These are phyloP conservation scores for Cercospora sp. DNA, from an alignment of 2,329 filamentous ascomycete genomes.

Conservation along the genomic window DNA sequence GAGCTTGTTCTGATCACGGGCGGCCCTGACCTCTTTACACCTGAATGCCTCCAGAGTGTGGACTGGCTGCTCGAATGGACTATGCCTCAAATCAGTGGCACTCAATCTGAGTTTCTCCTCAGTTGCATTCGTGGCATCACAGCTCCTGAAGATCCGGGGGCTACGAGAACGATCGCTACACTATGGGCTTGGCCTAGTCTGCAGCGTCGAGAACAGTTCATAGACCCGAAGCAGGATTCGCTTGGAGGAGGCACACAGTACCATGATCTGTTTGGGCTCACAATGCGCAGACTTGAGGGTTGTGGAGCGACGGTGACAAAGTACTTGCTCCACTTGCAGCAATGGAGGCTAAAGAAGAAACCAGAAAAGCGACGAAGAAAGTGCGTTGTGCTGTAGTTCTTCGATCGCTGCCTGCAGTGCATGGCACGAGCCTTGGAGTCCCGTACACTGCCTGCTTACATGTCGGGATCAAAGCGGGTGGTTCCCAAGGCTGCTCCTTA, in stretches of 20 bases:
- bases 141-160: not conserved
- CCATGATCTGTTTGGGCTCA: not conserved
- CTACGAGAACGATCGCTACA: not conserved
- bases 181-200: not conserved
- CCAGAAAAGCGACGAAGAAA: not conserved
- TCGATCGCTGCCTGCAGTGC: not conserved
- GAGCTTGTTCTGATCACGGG: not conserved
- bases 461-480: too few relatives aligned
- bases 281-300: not conserved
- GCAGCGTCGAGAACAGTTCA: not conserved
- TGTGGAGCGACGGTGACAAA: not conserved
- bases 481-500: too few relatives aligned
- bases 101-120: not conserved
- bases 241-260: not conserved
- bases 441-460: too few relatives aligned
- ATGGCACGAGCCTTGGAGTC: too few relatives aligned
- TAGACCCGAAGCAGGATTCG: not conserved
- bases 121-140: not conserved
- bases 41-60: not conserved
- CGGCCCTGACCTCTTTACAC: not conserved
- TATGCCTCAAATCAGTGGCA: not conserved
- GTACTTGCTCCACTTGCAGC: not conserved
- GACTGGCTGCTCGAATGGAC: not conserved
- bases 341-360: not conserved
- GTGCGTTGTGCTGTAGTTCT: not conserved